A percentile compares a stretch with the other conserved stretches of the same genome.
Evolutionary conservation across 495 filamentous ascomycete genomes (phyloP).

Genomic region (Hyaloscypha variabilis): DNA sequence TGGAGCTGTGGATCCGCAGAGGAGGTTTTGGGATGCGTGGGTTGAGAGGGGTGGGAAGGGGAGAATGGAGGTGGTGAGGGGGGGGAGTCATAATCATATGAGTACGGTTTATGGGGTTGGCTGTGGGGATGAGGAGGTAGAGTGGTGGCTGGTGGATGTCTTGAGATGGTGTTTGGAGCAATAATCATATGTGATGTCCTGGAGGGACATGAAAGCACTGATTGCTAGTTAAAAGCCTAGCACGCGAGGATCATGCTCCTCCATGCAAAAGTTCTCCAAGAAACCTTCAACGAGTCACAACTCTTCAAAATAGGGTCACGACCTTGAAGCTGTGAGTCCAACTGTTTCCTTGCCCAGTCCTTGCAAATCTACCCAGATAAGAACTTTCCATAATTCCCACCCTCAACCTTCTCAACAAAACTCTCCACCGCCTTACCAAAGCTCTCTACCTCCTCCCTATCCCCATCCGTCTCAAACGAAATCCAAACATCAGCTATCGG

Average conservation of each 20-base stretch:
- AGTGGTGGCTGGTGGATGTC: slow-evolving; percentile 5
- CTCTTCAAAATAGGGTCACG: too few relatives aligned
- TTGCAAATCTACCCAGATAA: neutral
- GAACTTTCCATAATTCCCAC: slow-evolving; percentile 2
- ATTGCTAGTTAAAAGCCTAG: too few relatives aligned
- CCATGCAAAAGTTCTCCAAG: too few relatives aligned
- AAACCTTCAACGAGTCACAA: too few relatives aligned
- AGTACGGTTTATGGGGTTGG: slow-evolving; percentile 2
- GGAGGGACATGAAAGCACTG: too few relatives aligned
- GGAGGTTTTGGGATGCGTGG: slow-evolving; percentile 4
- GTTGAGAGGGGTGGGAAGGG: neutral
- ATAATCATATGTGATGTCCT: too few relatives aligned
- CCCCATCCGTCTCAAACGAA: neutral
- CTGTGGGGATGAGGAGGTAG: neutral
- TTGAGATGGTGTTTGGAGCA: neutral
- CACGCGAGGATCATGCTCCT: too few relatives aligned
- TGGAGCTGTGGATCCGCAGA: slow-evolving; percentile 4
- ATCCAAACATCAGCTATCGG: neutral
- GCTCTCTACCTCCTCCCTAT: neutral
- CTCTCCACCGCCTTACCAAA: neutral
- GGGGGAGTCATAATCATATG: slow-evolving; percentile 7
- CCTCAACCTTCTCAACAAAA: neutral
- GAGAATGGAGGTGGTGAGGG: neutral
- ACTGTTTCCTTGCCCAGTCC: too few relatives aligned
- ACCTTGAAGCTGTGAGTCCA: too few relatives aligned